Base-by-base conservation (phyloP, 2,329 filamentous ascomycete genomes). In the Fonsecaea nubica region DNA sequence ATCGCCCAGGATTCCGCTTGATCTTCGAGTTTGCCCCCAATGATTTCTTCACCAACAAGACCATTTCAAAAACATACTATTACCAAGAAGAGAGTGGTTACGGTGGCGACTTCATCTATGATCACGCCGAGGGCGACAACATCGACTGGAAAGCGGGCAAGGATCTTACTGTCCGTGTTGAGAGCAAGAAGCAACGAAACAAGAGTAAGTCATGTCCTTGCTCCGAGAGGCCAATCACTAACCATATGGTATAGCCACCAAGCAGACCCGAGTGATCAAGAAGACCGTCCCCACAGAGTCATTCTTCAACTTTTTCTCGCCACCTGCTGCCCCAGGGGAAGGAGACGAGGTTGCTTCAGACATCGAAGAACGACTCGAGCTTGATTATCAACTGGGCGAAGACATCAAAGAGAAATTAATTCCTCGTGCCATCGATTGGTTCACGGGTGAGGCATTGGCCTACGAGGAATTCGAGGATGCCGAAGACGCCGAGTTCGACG, bases 341-440 rank as follows among this genome's bases (percentile, higher is more conserved):
- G 89, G 92, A 58, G 82, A 83, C 45, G 85, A 94, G 72, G 89
- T 91, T 67, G 89, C 90, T 63, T 91, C 90, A 59, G 95, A 99
- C 78, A 96, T 99, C 60, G 95, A 99, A 84, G 93, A 97, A 82
- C 93, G 95, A 71, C 88, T 99, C 64, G 95, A 99, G 84, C 89
- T 99, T 60, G 95, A 99, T 82, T 99, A 98, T 81, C 94, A 98
- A 83, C 89, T 99, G 53, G 95, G 95, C 72, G 95, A 99, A 84
- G 95, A 99, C 78, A 97, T 99, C 83, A 99, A 99, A 85, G 95
- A 99, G 87, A 99, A 99, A 85, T 87, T 99, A 72, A 99, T 99
- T 74, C 95, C 95, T 71, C 93, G 94, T 74, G 95, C 96, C 65
- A 95, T 99, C 75, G 95, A 99, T 82, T 99, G 95, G 95, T 99